Base-by-base conservation (phyloP, 495 filamentous ascomycete genomes). In the Tuber melanosporum region DNA sequence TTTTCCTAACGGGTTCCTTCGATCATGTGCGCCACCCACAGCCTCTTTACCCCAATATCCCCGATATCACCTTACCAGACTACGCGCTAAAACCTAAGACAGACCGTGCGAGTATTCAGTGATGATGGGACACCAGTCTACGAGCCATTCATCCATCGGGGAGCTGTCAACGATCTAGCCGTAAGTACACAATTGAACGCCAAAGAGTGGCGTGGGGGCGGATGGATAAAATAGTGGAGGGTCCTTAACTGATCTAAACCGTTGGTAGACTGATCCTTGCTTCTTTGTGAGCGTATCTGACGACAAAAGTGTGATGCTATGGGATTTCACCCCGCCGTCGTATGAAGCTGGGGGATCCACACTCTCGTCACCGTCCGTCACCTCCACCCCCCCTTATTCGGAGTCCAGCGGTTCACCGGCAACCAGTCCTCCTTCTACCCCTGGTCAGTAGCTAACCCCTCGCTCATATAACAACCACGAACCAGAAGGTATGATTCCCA, bases 271-370 rank as follows among this genome's bases (percentile, higher is more conserved):
- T 47, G 78, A 80, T 71, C 73, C 78, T 32, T 80, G 78, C 43
- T 80, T 80, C 47, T 80, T 80, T 62, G 78, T 76, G 0, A 80
- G 78, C 36, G 78, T 80, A 73, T 80, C 78, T 39, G 78, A 76
- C 20, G 78, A 80, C 71, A 80, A 76, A 57, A 80, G 77, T 19
- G 78, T 80, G 32, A 80, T 80, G 74, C 78, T 80, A 32, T 80
- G 78, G 78, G 71, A 80, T 71, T 80, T 80, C 76, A 80, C 70
- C 12, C 78, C 78, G 14, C 77, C 77, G 32, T 45, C 46, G 44
- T 43, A 71, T 62, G 52, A 73, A 20, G 71, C 70, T 62, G 70
- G 39, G 39, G 71, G 36, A 8, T 12, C 22, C 52, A 79, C 71
- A 41, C 32, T 22, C 17, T 45, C 42, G 32, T 47, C 43, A 39